Evolutionary conservation across 805 yeast species (phyloP).

Genomic region (Pichia phayaonensis): DNA sequence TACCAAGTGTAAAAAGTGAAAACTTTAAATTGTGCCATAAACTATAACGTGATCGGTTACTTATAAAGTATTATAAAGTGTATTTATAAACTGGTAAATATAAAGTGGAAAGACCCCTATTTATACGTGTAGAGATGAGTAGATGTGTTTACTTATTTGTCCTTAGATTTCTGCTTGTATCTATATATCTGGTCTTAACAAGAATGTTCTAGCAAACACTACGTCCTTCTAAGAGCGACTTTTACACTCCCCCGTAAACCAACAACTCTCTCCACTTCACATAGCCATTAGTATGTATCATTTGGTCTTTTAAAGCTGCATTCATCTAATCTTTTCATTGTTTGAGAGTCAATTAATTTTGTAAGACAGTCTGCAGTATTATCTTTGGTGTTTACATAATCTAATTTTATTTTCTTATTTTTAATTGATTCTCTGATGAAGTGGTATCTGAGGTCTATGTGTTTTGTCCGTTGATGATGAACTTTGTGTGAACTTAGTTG

Average conservation of each 20-base stretch:
- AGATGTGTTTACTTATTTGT: not conserved
- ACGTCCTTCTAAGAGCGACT: not conserved
- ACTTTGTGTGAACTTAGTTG: constrained; percentile 6
- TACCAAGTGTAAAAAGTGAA: not conserved
- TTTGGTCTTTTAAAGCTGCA: too few relatives aligned
- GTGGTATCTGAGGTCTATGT: constrained; percentile 7
- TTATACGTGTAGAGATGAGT: not conserved
- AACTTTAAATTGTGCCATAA: not conserved
- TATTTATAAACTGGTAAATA: not conserved
- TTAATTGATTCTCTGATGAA: constrained; percentile 4
- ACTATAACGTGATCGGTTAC: not conserved
- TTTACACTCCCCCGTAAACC: not conserved
- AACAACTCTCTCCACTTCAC: too few relatives aligned
- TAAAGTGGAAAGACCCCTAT: not conserved
- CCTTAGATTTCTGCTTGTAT: too few relatives aligned
- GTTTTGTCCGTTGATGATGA: constrained; percentile 9
- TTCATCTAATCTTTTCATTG: not conserved
- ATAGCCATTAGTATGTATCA: too few relatives aligned
- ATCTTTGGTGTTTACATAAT: constrained; percentile 1
- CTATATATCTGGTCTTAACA: too few relatives aligned
- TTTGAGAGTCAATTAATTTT: not conserved
- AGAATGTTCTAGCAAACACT: too few relatives aligned
- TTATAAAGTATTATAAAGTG: not conserved
- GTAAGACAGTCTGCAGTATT: constrained; percentile 7
- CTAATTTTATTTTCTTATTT: not conserved